A percentile compares a stretch with the other conserved stretches of the same genome.
These are phyloP conservation scores for Crithidia fasciculata DNA, from an alignment of 208 protist genomes.

Conservation along the genomic window DNA sequence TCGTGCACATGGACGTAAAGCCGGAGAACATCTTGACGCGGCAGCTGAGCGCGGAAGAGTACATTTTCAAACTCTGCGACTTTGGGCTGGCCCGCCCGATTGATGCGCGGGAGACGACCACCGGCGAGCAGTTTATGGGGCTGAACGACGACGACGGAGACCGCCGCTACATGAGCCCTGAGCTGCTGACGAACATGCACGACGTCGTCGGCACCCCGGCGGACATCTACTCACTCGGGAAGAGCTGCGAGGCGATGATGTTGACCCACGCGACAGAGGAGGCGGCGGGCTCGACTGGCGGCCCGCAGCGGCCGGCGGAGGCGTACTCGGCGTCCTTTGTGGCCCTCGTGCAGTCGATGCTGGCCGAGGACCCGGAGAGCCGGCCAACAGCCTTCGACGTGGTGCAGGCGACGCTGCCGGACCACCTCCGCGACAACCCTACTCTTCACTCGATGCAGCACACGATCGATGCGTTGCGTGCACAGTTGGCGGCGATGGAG, in stretches of 20 bases:
- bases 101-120: slow-evolving; percentile 19
- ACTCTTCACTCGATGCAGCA: slow-evolving; percentile 18
- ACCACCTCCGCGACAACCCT: slow-evolving; percentile 5
- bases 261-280: slow-evolving; percentile 44
- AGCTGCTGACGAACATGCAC: slow-evolving; percentile 48
- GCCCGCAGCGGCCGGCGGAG: slow-evolving; percentile 8
- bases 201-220: slow-evolving; percentile 50
- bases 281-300: slow-evolving; percentile 24
- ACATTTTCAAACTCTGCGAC: slow-evolving; percentile 85
- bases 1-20: slow-evolving; percentile 92
- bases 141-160: slow-evolving; percentile 90
- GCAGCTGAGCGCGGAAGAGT: slow-evolving; percentile 33
- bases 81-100: slow-evolving; percentile 77
- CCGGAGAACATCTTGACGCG: slow-evolving; percentile 41
- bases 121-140: slow-evolving; percentile 60
- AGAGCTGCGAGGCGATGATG: slow-evolving; percentile 83
- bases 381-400: slow-evolving; percentile 55
- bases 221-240: slow-evolving; percentile 90
- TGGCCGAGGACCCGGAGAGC: slow-evolving; percentile 31
- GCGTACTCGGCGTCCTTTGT: slow-evolving; percentile 39
- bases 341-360: slow-evolving; percentile 47
- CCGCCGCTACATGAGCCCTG: slow-evolving; percentile 75
- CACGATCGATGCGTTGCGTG: slow-evolving; percentile 16
- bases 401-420: slow-evolving; percentile 33
- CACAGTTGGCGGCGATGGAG: slow-evolving; percentile 7